phyloP scores from a whole-genome alignment of 75 land plant species.

The Picea sitchensis region DNA sequence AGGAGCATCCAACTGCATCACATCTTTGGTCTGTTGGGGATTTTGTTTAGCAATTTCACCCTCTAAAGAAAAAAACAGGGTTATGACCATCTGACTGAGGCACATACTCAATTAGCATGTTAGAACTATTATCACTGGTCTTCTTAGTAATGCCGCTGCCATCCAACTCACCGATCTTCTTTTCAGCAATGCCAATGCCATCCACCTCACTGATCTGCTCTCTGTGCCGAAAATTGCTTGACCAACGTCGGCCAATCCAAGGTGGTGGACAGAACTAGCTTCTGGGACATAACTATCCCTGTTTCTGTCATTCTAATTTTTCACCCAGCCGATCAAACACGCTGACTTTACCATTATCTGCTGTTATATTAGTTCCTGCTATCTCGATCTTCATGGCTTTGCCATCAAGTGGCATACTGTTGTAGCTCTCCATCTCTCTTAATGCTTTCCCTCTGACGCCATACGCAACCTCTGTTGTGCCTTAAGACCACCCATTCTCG shows the following conservation, averaged over 20 bases:
- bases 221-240: too few relatives aligned
- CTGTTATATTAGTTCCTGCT: conserved; percentile 18
- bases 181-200: too few relatives aligned
- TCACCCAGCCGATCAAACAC: too few relatives aligned
- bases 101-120: background rate
- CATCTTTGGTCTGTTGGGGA: background rate
- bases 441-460: conserved; percentile 16
- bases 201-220: too few relatives aligned
- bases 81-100: background rate
- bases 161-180: too few relatives aligned
- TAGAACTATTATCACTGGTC: background rate
- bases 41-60: background rate
- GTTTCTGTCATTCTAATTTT: too few relatives aligned
- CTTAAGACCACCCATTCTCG: background rate
- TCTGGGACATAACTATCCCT: too few relatives aligned
- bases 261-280: too few relatives aligned
- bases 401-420: conserved; percentile 39
- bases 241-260: too few relatives aligned
- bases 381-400: conserved; percentile 42
- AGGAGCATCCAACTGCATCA: background rate
- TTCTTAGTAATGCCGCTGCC: too few relatives aligned
- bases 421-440: conserved; percentile 30
- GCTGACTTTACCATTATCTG: background rate
- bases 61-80: background rate
- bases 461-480: conserved; percentile 43